These are phyloP conservation scores for Solanum dulcamara DNA, from an alignment of 257 asterid species.

Conservation along the genomic window DNA sequence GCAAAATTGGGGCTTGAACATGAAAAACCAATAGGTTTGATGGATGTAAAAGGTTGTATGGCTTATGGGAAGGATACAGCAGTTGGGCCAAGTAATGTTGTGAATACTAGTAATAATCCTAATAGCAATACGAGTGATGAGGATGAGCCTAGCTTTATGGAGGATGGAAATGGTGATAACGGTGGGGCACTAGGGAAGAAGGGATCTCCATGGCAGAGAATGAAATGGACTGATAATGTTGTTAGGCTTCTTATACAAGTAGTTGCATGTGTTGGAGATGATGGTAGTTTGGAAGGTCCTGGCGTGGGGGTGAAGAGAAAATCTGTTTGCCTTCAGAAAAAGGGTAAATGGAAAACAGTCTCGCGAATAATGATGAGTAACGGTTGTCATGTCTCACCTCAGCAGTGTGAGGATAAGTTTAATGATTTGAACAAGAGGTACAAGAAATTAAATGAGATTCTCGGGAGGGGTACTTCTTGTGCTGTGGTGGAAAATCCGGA, in stretches of 20 bases:
- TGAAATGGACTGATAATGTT: constrained; percentile 48
- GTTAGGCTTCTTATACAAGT: constrained; percentile 43
- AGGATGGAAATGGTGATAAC: constrained; percentile 14
- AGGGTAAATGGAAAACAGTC: constrained; percentile 56
- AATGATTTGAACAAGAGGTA: constrained; percentile 49
- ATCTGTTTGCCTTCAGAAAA: constrained; percentile 25
- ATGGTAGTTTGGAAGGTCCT: constrained; percentile 22
- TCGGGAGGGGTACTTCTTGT: constrained; percentile 45
- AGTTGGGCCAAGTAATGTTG: neutral
- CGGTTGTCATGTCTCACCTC: constrained; percentile 49
- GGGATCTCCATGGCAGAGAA: constrained; percentile 45
- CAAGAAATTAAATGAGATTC: constrained; percentile 47
- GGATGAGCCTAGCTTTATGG: constrained; percentile 18
- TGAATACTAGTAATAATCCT: neutral
- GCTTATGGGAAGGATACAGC: constrained; percentile 7
- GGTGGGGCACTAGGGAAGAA: constrained; percentile 21
- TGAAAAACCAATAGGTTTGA: neutral
- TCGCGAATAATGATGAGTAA: constrained; percentile 42
- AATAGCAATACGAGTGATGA: constrained; percentile 18
- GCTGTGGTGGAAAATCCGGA: constrained; percentile 44
- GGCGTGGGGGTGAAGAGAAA: constrained; percentile 21
- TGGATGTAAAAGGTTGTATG: constrained; percentile 10
- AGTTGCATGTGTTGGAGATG: constrained; percentile 45
- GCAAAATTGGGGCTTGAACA: constrained; percentile 2
- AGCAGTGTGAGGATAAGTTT: constrained; percentile 57